Conservation (phyloP, 2,329 filamentous ascomycete species). For the Tolypocladium endophyticum region DNA sequence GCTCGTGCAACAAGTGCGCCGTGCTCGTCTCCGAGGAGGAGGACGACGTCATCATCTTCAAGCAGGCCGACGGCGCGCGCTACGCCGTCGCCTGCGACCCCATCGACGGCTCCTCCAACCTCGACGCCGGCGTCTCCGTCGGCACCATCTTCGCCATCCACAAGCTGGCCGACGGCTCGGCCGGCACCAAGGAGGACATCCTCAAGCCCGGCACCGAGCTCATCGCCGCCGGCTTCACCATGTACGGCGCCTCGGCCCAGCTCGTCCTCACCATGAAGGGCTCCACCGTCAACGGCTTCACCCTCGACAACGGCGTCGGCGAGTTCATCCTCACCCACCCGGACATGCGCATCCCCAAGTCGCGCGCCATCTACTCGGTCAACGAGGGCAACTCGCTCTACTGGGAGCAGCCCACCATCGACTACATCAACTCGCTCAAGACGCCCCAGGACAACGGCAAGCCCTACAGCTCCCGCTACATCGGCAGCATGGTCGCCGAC, state of each 20-base stretch:
- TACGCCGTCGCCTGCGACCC: constrained; percentile 97
- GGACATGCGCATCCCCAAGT: constrained; percentile 76
- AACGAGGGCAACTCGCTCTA: constrained; percentile 98
- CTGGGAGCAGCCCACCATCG: constrained; percentile 81
- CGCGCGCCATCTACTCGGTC: constrained; percentile 85
- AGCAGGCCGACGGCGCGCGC: constrained; percentile 61
- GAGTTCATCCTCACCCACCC: constrained; percentile 99
- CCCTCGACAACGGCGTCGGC: constrained; percentile 88
- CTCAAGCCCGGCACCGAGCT: constrained; percentile 84
- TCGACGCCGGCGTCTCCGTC: constrained; percentile 94
- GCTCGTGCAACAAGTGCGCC: constrained; percentile 79
- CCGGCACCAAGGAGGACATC: constrained; percentile 72
- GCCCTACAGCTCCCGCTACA: constrained; percentile 91
- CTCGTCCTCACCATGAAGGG: constrained; percentile 95
- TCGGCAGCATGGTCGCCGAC: constrained; percentile 96
- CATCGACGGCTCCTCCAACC: constrained; percentile 94
- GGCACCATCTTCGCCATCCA: constrained; percentile 96
- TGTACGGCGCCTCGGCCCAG: constrained; percentile 97
- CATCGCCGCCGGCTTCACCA: constrained; percentile 94
- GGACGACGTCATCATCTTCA: constrained; percentile 83
- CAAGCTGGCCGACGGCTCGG: constrained; percentile 69
- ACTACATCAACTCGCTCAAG: constrained; percentile 87
- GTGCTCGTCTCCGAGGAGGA: constrained; percentile 97
- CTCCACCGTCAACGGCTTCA: constrained; percentile 91
- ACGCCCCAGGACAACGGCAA: constrained; percentile 63